A percentile compares a stretch with the other conserved stretches of the same genome.
phyloP scores from a whole-genome alignment of 75 land plant genomes.

The Sequoia sempervirens region DNA sequence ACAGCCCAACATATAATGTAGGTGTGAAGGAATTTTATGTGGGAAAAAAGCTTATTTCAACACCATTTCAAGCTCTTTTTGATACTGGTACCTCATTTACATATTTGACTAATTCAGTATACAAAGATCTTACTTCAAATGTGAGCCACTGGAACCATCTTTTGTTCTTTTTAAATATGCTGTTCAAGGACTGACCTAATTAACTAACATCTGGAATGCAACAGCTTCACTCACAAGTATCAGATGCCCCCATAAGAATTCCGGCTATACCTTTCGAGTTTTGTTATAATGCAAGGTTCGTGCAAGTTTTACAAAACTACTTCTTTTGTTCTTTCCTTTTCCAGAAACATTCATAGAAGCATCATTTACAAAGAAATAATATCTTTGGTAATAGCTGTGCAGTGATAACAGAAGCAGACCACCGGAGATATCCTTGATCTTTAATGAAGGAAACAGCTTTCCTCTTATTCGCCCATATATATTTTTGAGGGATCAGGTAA shows the following conservation, averaged over 20 bases:
- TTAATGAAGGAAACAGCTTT: constrained; percentile 47
- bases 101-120: constrained; percentile 50
- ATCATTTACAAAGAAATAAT: constrained; percentile 10
- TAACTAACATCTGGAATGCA: background rate
- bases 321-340: background rate
- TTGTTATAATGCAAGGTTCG: constrained; percentile 56
- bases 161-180: background rate
- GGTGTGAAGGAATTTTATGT: constrained; percentile 6
- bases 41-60: background rate
- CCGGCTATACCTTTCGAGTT: constrained; percentile 53
- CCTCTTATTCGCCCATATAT: constrained; percentile 43
- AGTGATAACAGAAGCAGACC: constrained; percentile 31
- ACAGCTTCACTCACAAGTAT: constrained; percentile 42
- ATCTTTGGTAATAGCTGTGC: constrained; percentile 9
- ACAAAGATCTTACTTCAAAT: constrained; percentile 37
- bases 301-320: background rate
- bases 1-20: background rate
- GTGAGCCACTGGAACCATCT: constrained; percentile 33
- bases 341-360: background rate
- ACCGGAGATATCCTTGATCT: constrained; percentile 42
- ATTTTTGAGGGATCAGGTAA: constrained; percentile 44
- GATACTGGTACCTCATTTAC: constrained; percentile 93
- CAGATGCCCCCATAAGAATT: constrained; percentile 14
- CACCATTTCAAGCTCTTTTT: constrained; percentile 48
- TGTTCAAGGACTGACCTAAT: background rate